These are phyloP conservation scores for Fusarium sp. DNA, from an alignment of 2,329 filamentous ascomycete genomes.

Conservation along the genomic window DNA sequence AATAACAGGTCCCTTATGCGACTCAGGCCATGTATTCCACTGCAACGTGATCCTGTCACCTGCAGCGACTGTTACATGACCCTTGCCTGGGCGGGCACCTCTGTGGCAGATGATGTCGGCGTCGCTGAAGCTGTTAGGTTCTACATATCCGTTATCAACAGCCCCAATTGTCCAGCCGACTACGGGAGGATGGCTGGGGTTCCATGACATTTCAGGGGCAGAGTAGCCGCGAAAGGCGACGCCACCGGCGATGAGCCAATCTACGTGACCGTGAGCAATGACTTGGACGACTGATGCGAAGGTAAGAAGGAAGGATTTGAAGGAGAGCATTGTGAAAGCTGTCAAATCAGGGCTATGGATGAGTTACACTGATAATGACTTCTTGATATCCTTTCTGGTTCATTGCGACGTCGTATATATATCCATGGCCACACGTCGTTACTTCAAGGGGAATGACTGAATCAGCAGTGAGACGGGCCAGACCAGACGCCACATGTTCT, in stretches of 20 bases:
- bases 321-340: conserved; percentile 10
- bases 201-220: conserved; percentile 44
- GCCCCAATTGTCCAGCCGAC: conserved; percentile 44
- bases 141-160: conserved; percentile 50
- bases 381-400: no score
- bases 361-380: not conserved
- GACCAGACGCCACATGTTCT: conserved; percentile 2
- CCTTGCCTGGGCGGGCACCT: no score
- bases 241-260: conserved; percentile 45
- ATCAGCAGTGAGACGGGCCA: conserved; percentile 17
- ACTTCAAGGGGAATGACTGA: conserved; percentile 32
- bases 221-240: conserved; percentile 44
- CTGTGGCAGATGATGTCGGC: no score
- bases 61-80: no score
- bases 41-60: no score
- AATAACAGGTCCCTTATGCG: no score
- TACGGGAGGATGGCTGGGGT: conserved; percentile 36
- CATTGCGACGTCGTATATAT: conserved; percentile 9
- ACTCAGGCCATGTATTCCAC: no score
- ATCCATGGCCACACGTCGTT: not conserved
- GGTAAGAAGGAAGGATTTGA: conserved; percentile 1
- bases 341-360: not conserved
- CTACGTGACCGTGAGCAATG: conserved; percentile 43
- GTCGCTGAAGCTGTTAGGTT: no score
- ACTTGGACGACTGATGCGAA: conserved; percentile 6